A percentile compares a stretch with the other conserved stretches of the same genome.
Conservation (phyloP, 116 monocot genomes). For the Iris pallida region DNA sequence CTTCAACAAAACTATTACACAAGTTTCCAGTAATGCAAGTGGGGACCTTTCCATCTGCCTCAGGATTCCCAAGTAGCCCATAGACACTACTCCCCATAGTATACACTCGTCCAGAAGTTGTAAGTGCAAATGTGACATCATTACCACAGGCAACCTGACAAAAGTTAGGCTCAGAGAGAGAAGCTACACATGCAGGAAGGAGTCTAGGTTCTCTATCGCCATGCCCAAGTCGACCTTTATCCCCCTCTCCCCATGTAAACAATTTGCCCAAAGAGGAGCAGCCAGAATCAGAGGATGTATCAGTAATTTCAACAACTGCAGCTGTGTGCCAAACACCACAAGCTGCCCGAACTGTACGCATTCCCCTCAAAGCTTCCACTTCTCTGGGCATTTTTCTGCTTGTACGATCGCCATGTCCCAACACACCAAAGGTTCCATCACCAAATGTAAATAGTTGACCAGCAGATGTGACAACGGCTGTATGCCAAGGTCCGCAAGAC, state of each 20-base stretch:
- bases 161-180: constrained; percentile 62
- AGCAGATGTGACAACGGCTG: constrained; percentile 73
- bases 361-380: constrained; percentile 77
- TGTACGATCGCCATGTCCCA: constrained; percentile 86
- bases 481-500: constrained; percentile 98
- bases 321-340: constrained; percentile 98
- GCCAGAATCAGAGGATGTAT: constrained; percentile 29
- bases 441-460: constrained; percentile 96
- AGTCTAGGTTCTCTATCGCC: constrained; percentile 67
- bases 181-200: constrained; percentile 63
- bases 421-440: constrained; percentile 94
- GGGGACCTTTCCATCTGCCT: constrained; percentile 68
- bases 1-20: constrained; percentile 59
- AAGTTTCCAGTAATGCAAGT: constrained; percentile 67
- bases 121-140: constrained; percentile 73
- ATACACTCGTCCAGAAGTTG: constrained; percentile 68
- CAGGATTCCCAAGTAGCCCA: constrained; percentile 89
- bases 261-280: constrained; percentile 49
- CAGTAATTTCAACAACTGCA: constrained; percentile 59
- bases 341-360: constrained; percentile 60
- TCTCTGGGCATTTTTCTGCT: constrained; percentile 60
- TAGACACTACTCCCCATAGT: constrained; percentile 82
- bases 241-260: constrained; percentile 98
- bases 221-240: constrained; percentile 90
- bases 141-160: constrained; percentile 92